These are phyloP conservation scores for Pleurotus giganteus DNA, from an alignment of 768 basidiomycete genomes.

Conservation along the genomic window DNA sequence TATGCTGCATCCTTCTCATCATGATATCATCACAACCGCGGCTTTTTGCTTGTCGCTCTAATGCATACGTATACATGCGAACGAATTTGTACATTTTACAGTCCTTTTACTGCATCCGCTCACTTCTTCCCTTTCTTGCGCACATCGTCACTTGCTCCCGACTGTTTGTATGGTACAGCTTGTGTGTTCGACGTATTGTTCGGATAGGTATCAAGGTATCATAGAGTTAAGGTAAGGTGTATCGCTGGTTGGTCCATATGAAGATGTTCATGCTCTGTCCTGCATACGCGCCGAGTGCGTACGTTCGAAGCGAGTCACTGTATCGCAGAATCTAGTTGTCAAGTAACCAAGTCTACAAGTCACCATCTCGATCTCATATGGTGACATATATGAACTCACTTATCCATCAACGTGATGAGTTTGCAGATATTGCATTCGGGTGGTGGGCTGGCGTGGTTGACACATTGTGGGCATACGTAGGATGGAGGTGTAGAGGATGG, in stretches of 20 bases:
- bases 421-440: slow-evolving; percentile 4
- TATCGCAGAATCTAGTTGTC: not conserved
- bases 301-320: not conserved
- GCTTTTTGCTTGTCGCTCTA: not conserved
- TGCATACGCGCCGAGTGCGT: not conserved
- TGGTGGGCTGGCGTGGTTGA: not conserved
- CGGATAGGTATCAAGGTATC: too few species aligned
- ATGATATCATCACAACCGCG: not conserved
- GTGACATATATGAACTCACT: not conserved
- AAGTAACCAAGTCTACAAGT: not conserved
- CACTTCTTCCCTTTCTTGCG: too few species aligned
- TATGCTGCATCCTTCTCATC: too few species aligned
- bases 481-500: not conserved
- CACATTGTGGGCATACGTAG: not conserved
- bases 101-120: too few species aligned
- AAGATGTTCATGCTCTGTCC: too few species aligned
- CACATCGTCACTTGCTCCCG: too few species aligned
- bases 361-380: too few species aligned
- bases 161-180: too few species aligned
- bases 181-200: too few species aligned
- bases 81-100: too few species aligned
- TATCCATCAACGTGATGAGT: not conserved
- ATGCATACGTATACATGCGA: not conserved
- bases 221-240: too few species aligned
- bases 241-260: too few species aligned